Evolutionary conservation across 2,329 filamentous ascomycete species (phyloP), one percentile per base, ranked within the genome.

Genomic region (Fusarium brevicatenulatum): DNA sequence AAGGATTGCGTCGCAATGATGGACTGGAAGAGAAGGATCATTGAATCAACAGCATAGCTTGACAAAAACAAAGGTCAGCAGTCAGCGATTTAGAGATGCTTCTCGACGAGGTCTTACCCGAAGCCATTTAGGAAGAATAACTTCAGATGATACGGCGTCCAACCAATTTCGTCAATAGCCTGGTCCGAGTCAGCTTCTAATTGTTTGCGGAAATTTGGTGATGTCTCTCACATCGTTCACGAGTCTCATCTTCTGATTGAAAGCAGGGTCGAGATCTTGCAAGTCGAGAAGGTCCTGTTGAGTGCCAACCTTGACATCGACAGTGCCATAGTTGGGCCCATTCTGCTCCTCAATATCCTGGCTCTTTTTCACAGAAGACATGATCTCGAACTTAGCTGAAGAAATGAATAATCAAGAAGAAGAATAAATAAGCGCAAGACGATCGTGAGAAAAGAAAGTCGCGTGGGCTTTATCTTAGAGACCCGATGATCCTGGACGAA

Each of bases 61-160:
- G 1, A 32, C 10, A 15, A 7, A 21, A 25, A 11, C 19, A 9
- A 18, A 37, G 18, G 19, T 28, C 4, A 25, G 34, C n/a, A 18
- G 49, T 62, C 15, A 28, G 55, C 36, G 16, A 18, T 18, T 18
- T 18, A 4, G 16, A 37, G 36, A 18, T 13, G 12, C n/a, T 15
- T 34, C 3, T 37, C 39, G 2, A 19, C 25, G 5, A 30, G 7
- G 0, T 40, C 60, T 21, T 66, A 82, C 78, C 89, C 89, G 70
- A 91, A 91, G 11, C 89, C 89, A 72, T 90, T 91, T 52, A 91
- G 82, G 73, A 87, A 86, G 79, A 91, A 91, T 1, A 91, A 81
- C 78, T 90, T 90, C 78, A 84, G 83, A 71, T 91, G 89, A 74
- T 87, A 90, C 1, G 80, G 79, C 0, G 89, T 91, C 85, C 88